These are phyloP conservation scores for Bocquillonia castaneifolia DNA, from an alignment of 441 rosid species.

Conservation along the genomic window DNA sequence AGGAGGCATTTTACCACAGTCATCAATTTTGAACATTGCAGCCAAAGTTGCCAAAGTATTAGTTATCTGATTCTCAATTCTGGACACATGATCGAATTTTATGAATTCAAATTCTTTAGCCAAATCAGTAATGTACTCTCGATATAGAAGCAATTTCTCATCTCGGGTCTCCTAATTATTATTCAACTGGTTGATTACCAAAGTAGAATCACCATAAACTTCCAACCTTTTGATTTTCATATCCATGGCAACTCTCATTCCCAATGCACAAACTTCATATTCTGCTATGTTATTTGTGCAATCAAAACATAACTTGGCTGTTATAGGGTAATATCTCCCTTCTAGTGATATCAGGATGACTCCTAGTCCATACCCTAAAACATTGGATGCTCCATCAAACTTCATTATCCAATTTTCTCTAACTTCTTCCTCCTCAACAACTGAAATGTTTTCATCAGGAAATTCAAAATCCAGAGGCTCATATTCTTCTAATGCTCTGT, in stretches of 20 bases:
- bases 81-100: neutral
- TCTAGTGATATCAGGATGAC: neutral
- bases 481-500: neutral
- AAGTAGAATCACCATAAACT: neutral
- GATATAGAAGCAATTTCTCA: neutral
- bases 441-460: neutral
- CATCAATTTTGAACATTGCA: neutral
- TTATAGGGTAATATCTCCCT: neutral
- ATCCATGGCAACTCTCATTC: neutral
- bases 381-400: neutral
- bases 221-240: neutral
- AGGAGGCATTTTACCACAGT: neutral
- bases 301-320: neutral
- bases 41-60: neutral
- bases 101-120: too few relatives aligned
- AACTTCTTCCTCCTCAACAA: neutral
- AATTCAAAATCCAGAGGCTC: neutral
- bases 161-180: neutral
- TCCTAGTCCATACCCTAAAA: neutral
- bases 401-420: neutral
- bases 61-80: neutral
- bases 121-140: neutral
- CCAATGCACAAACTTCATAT: neutral
- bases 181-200: neutral
- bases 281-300: neutral